phyloP scores from a whole-genome alignment of 2,329 filamentous ascomycete species.

The Venturia oleaginea region DNA sequence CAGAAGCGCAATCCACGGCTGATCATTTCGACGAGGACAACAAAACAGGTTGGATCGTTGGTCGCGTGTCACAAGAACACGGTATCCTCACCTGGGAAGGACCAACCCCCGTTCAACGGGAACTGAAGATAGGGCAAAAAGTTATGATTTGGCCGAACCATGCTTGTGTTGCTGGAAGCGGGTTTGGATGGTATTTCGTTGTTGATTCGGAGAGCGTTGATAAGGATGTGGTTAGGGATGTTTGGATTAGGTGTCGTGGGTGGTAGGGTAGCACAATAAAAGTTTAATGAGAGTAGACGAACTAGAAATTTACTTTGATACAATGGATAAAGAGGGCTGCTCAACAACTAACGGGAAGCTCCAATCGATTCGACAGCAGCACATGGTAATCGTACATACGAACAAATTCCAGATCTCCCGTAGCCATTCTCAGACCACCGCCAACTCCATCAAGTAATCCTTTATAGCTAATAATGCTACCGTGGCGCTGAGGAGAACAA shows the following conservation, averaged over 20 bases:
- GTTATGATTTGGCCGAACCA: conserved; percentile 72
- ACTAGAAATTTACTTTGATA: background rate
- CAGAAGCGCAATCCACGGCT: too few species aligned
- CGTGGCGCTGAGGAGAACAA: background rate
- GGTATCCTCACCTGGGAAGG: conserved; percentile 58
- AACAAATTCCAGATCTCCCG: background rate
- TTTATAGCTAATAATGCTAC: background rate
- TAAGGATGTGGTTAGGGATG: conserved; percentile 56
- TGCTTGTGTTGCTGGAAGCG: conserved; percentile 65
- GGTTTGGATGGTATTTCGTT: conserved; percentile 64
- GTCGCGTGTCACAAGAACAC: conserved; percentile 68
- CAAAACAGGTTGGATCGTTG: conserved; percentile 54
- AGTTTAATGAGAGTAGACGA: background rate
- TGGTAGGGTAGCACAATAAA: conserved; percentile 42
- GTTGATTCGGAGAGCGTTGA: conserved; percentile 52
- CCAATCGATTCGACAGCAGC: background rate
- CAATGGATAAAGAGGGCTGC: background rate
- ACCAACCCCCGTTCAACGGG: conserved; percentile 18
- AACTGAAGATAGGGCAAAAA: conserved; percentile 54
- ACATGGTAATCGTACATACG: background rate
- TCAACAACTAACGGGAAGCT: too few species aligned
- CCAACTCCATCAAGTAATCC: background rate
- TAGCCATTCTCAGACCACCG: background rate
- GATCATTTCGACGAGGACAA: conserved; percentile 31
- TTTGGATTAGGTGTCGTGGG: conserved; percentile 63